Evolutionary conservation across 2,329 filamentous ascomycete species (phyloP).

Genomic region (Cyphellophora attinorum): DNA sequence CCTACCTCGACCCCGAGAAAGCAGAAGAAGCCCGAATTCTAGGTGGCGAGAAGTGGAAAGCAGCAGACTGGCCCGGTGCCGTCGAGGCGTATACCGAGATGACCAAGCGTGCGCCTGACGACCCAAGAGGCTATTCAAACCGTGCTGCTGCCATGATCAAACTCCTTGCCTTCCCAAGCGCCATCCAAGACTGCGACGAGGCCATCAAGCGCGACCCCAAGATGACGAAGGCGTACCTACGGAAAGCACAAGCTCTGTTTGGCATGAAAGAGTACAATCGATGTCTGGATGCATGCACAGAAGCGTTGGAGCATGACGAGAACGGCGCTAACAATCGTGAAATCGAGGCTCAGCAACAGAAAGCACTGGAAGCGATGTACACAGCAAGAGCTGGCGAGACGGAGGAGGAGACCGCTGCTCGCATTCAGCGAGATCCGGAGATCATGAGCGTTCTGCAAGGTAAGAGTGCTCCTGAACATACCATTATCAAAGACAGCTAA

Average conservation of each 20-base stretch:
- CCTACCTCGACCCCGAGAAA: slow-evolving; percentile 83
- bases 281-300: slow-evolving; percentile 78
- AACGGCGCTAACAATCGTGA: slow-evolving; percentile 76
- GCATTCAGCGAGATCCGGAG: slow-evolving; percentile 85
- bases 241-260: slow-evolving; percentile 90
- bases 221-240: slow-evolving; percentile 92
- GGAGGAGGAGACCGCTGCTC: slow-evolving; percentile 87
- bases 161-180: slow-evolving; percentile 87
- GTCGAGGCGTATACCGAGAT: slow-evolving; percentile 93
- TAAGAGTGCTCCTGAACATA: slow-evolving; percentile 7
- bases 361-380: slow-evolving; percentile 85
- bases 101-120: slow-evolving; percentile 88
- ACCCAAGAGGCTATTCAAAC: slow-evolving; percentile 93
- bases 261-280: slow-evolving; percentile 98
- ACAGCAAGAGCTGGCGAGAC: slow-evolving; percentile 85
- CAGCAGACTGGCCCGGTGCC: slow-evolving; percentile 86
- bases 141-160: slow-evolving; percentile 95
- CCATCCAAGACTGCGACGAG: slow-evolving; percentile 81
- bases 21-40: slow-evolving; percentile 92
- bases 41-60: slow-evolving; percentile 96
- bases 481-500: neutral
- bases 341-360: slow-evolving; percentile 89
- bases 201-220: slow-evolving; percentile 84
- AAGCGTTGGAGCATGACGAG: slow-evolving; percentile 68
- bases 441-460: slow-evolving; percentile 61